Evolutionary conservation across 169 alveolate species (phyloP).

Genomic region (Blepharisma undulans): DNA sequence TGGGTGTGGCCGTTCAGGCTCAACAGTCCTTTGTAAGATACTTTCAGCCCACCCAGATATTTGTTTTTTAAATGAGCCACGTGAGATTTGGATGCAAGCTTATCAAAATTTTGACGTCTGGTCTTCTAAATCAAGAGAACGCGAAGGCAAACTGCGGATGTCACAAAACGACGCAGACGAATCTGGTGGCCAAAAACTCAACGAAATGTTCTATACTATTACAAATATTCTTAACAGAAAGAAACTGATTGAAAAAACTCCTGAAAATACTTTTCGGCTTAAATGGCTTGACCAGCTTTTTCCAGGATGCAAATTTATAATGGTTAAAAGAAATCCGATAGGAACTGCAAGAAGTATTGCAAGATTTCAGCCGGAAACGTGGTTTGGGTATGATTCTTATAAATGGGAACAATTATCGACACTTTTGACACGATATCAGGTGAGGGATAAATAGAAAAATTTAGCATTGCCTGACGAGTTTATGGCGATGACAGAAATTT

Average conservation of each 20-base stretch:
- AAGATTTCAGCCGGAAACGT: conserved; percentile 13
- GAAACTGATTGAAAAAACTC: conserved; percentile 28
- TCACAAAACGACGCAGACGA: not conserved
- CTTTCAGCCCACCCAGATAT: conserved; percentile 35
- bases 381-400: conserved; percentile 2
- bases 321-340: conserved; percentile 26
- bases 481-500: not conserved
- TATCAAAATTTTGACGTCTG: conserved; percentile 42
- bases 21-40: conserved; percentile 35
- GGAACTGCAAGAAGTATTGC: conserved; percentile 29
- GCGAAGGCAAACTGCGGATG: conserved; percentile 26
- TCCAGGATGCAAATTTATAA: conserved; percentile 21
- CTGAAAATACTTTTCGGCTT: conserved; percentile 36
- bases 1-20: conserved; percentile 49
- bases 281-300: conserved; percentile 8
- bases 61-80: conserved; percentile 37
- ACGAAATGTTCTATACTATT: not conserved
- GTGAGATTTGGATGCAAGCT: conserved; percentile 39
- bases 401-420: conserved; percentile 16
- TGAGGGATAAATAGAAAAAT: not conserved
- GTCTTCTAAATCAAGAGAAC: conserved; percentile 33
- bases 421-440: not conserved
- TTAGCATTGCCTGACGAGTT: not conserved
- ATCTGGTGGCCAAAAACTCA: not conserved
- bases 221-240: not conserved